Evolutionary conservation across 306 rosid genomes (phyloP), one percentile per base, ranked within the genome.

Genomic region (Crataegus laevigata): DNA sequence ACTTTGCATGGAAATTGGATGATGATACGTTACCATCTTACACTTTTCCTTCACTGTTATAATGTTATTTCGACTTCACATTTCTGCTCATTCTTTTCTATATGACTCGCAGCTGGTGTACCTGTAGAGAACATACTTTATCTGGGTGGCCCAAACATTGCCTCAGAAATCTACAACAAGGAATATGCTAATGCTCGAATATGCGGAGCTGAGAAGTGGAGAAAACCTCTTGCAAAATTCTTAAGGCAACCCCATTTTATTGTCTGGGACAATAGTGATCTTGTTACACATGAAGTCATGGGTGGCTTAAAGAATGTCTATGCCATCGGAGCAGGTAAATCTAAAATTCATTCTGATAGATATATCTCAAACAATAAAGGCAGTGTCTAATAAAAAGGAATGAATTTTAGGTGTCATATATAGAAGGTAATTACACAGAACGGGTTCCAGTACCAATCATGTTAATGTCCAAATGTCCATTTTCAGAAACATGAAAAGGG

Each of bases 141-240:
- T 83, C 93, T 93, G 24, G 98, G 98, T 3, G 98, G 98, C 72
- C 98, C 98, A 61, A 93, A 93, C 59, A 93, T 93, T 68, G 98
- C 98, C 36, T 88, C 97, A 8, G 98, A 93, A 77, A 87, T 93
- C 73, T 89, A 93, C 92, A 84, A 91, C 86, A 93, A 89, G 77
- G 98, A 93, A 83, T 88, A 93, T 60, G 98, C 98, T 6, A 93
- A 93, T 88, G 98, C 98, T 82, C 88, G 98, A 86, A 89, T 93
- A 36, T 93, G 98, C 36, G 98, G 97, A 80, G 91, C 97, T 24
- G 98, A 89, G 66, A 93, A 91, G 83, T 93, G 97, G 97, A 86
- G 98, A 81, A 88, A 93, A 75, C 92, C 89, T 38, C 87, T 93
- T 26, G 98, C 98, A 14, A 93, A 81, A 68, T 93, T 93, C 73